Base-by-base conservation (phyloP, 306 rosid species). In the Coriaria nepalensis region DNA sequence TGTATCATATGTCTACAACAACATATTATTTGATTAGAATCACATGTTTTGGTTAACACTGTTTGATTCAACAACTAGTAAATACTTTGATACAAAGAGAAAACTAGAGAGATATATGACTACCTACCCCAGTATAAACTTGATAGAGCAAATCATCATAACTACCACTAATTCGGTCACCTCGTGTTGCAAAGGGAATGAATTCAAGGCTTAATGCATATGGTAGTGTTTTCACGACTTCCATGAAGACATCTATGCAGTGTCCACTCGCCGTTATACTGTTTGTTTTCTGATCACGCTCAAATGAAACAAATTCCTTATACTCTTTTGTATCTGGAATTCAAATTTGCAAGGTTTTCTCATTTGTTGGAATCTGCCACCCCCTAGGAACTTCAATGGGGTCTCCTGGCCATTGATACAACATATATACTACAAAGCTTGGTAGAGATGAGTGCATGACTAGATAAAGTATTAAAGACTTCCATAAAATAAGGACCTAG, bases 381-480 rank as follows among this genome's bases (percentile, higher is more conserved):
- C 82, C 82, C 49, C 72, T 79, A 8, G 87, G 79, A 52, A 48
- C 2, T n/a, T 48, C 38, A 11, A 13, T 0, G 0, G 40, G 33
- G 9, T 79, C 82, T 32, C 82, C 87, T 2, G 87, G 79, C 82
- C 79, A 66, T n/a, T n/a, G n/a, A n/a, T n/a, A n/a, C n/a, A n/a
- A n/a, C n/a, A n/a, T n/a, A n/a, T n/a, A n/a, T n/a, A n/a, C n/a
- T n/a, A n/a, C n/a, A n/a, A n/a, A n/a, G n/a, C n/a, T n/a, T n/a
- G n/a, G n/a, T n/a, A n/a, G n/a, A n/a, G n/a, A n/a, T n/a, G n/a
- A n/a, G n/a, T n/a, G n/a, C n/a, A n/a, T n/a, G n/a, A n/a, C n/a
- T n/a, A n/a, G n/a, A n/a, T n/a, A n/a, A n/a, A n/a, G n/a, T n/a
- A n/a, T n/a, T n/a, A n/a, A n/a, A n/a, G n/a, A n/a, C n/a, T n/a